These are phyloP conservation scores for Diaporthe destruens DNA, from an alignment of 2,329 filamentous ascomycete genomes.

Conservation along the genomic window DNA sequence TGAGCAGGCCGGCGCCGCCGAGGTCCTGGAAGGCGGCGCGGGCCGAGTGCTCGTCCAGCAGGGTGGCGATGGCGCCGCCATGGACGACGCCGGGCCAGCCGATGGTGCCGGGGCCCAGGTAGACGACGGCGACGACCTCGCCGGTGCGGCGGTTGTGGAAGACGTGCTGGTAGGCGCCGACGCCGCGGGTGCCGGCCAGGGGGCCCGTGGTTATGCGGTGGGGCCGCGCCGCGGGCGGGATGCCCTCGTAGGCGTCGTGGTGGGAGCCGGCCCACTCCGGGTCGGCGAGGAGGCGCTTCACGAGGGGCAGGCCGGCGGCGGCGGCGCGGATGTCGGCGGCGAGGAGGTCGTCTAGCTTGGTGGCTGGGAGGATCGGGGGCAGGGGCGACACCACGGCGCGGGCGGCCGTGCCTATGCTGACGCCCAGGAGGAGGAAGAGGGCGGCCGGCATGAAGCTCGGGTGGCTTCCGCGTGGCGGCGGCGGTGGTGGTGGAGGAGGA, in stretches of 20 bases:
- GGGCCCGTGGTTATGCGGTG: slow-evolving; percentile 57
- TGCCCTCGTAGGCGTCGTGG: slow-evolving; percentile 34
- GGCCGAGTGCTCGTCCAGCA: slow-evolving; percentile 78
- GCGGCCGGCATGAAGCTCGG: slow-evolving; percentile 48
- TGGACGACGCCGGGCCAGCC: slow-evolving; percentile 82
- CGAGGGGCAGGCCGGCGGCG: slow-evolving; percentile 61
- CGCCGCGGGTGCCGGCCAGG: slow-evolving; percentile 56
- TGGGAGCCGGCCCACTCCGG: slow-evolving; percentile 45
- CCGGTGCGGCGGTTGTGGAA: slow-evolving; percentile 73
- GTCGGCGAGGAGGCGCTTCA: slow-evolving; percentile 60
- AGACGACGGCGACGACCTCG: slow-evolving; percentile 73
- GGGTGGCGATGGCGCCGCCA: slow-evolving; percentile 76
- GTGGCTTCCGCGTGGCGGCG: slow-evolving; percentile 42
- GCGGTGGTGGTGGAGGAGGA: neutral
- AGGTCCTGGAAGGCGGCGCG: slow-evolving; percentile 67
- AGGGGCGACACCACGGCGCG: slow-evolving; percentile 59
- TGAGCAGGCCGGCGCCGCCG: slow-evolving; percentile 57
- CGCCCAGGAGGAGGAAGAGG: slow-evolving; percentile 58
- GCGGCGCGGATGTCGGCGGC: slow-evolving; percentile 55
- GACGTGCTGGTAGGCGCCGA: slow-evolving; percentile 68
- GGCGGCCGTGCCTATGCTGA: slow-evolving; percentile 53
- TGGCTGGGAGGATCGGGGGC: slow-evolving; percentile 54
- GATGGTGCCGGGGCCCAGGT: slow-evolving; percentile 72
- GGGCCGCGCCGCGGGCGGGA: slow-evolving; percentile 15
- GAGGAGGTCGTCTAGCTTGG: slow-evolving; percentile 56